Conservation (phyloP, 192 early-diverging fungal species). For the Podila verticillata region DNA sequence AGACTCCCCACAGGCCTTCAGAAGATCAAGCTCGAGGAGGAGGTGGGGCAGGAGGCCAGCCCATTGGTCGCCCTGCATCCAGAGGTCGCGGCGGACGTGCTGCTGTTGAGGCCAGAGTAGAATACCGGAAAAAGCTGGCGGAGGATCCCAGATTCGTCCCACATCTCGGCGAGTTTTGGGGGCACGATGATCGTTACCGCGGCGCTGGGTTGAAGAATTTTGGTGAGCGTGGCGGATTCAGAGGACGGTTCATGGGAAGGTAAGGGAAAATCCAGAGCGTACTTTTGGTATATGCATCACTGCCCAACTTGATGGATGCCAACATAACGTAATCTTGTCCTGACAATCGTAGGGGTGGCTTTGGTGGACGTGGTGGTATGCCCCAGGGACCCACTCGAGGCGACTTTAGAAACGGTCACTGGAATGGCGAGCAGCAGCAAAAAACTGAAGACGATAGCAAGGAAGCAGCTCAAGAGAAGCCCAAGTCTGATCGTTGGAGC, state of each 20-base stretch:
- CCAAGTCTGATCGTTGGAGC: conserved; percentile 54
- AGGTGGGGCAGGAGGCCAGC: conserved; percentile 1
- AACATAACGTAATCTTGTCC: neutral
- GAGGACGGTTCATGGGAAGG: conserved; percentile 51
- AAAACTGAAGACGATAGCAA: conserved; percentile 12
- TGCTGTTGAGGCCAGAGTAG: conserved; percentile 53
- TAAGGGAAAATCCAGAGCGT: neutral
- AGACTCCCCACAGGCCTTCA: conserved; percentile 7
- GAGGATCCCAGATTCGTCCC: conserved; percentile 68
- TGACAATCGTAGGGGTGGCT: conserved; percentile 14
- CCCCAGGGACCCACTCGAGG: conserved; percentile 24
- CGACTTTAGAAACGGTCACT: conserved; percentile 22
- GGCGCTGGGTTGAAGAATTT: conserved; percentile 59
- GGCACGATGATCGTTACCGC: conserved; percentile 66
- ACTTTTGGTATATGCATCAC: neutral
- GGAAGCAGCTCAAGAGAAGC: neutral
- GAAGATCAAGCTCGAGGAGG: neutral
- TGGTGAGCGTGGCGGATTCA: conserved; percentile 38
- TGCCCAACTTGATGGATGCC: neutral
- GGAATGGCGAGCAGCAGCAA: conserved; percentile 1
- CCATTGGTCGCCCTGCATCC: conserved; percentile 24
- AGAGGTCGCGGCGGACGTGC: conserved; percentile 31
- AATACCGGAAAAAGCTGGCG: conserved; percentile 63
- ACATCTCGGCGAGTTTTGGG: conserved; percentile 66
- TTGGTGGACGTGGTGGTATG: conserved; percentile 22